phyloP scores from a whole-genome alignment of 257 asterid species.

The Solanum sejunctum region DNA sequence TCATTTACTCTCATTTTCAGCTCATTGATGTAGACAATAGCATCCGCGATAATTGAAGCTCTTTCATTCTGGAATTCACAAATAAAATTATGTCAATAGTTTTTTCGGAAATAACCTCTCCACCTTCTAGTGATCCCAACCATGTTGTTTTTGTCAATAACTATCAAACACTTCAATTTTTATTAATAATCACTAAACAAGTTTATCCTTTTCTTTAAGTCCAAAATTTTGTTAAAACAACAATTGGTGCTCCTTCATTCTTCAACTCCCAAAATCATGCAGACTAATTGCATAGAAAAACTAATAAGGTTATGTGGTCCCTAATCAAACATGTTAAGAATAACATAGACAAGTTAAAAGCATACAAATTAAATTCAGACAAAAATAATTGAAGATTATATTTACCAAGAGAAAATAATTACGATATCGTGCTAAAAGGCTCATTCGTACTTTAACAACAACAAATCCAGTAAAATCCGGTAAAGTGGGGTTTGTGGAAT shows the following conservation, averaged over 20 bases:
- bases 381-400: background rate
- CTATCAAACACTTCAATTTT: too few relatives aligned
- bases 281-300: background rate
- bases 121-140: background rate
- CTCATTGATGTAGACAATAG: conserved; percentile 48
- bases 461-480: background rate
- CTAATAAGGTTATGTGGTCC: background rate
- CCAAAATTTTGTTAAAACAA: conserved; percentile 14
- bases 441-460: background rate
- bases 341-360: background rate
- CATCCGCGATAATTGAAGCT: conserved; percentile 51
- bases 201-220: conserved; percentile 41
- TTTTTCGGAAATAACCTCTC: background rate
- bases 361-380: background rate
- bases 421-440: background rate
- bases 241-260: conserved; percentile 17
- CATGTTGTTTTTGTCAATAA: background rate
- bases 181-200: background rate
- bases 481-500: background rate
- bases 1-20: conserved; percentile 45
- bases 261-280: background rate
- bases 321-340: background rate
- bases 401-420: background rate
- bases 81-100: background rate
- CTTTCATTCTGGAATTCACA: conserved; percentile 30